Conservation (phyloP, 352 stramenopile genomes). For the Aphanomyces invadans region DNA sequence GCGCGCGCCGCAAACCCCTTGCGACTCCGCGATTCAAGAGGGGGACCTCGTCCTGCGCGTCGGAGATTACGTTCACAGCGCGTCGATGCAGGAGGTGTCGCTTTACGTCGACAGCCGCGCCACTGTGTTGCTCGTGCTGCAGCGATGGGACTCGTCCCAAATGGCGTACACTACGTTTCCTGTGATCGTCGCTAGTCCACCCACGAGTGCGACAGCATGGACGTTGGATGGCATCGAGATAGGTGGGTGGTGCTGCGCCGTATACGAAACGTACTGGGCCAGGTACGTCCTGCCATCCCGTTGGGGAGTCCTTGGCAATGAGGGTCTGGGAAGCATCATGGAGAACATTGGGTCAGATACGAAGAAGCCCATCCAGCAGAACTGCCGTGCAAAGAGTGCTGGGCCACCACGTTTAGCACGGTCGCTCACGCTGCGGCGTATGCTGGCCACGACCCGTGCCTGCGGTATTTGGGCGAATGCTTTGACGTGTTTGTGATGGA, state of each 20-base stretch:
- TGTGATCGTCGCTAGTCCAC: neutral
- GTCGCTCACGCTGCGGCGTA: conserved; percentile 50
- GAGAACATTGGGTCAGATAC: conserved; percentile 9
- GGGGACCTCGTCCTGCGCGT: conserved; percentile 13
- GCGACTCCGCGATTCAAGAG: neutral
- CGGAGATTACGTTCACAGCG: neutral
- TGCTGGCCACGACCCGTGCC: conserved; percentile 43
- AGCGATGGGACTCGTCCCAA: conserved; percentile 7
- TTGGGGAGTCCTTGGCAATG: too few species aligned
- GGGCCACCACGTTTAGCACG: conserved; percentile 43
- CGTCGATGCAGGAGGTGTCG: neutral
- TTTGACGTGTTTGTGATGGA: conserved; percentile 29
- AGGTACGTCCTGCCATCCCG: too few species aligned
- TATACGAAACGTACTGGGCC: conserved; percentile 15
- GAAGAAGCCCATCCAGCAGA: conserved; percentile 7
- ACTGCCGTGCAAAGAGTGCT: conserved; percentile 45
- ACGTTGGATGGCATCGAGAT: neutral
- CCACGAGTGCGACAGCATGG: neutral
- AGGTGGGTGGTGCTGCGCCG: neutral
- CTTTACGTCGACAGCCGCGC: neutral
- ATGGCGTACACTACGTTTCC: conserved; percentile 13
- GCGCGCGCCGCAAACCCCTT: too few species aligned
- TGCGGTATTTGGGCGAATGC: conserved; percentile 21
- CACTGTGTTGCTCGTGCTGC: conserved; percentile 8
- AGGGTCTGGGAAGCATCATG: too few species aligned